Base-by-base conservation (phyloP, 345 rosid species). In the Odontarrhena argentea region DNA sequence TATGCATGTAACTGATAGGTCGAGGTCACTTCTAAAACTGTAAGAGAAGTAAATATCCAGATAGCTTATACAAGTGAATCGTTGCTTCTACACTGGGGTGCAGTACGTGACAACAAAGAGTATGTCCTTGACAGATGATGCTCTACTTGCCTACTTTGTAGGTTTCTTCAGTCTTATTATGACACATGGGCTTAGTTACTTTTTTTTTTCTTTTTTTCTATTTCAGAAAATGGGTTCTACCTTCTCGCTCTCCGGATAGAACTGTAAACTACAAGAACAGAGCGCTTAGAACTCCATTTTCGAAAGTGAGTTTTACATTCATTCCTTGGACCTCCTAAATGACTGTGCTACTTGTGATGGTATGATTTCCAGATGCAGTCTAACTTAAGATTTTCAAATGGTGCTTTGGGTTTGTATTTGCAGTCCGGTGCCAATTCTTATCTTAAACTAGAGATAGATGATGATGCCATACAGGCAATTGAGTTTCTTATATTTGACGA, bases 41-140 rank as follows among this genome's bases (percentile, higher is more conserved):
- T 65, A 30, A 84, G 71, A 34, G 76, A 69, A 74, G 80, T 88
- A 22, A 78, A 81, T 78, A 67, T 94, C 78, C 83, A 85, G 71
- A 81, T 88, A 22, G 73, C 77, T 12, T 71, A 83, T 68, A 63
- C 68, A 55, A 83, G 86, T 56, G 86, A 86, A 61, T 81, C 97
- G 28, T 79, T 94, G 81, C 65, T 87, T 55, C 85, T 94, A 34
- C 99, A 94, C 74, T 94, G 99, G 97, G 99, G 97, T 56, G 96
- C 65, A 13, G 74, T 91, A 68, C 77, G 68, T 28, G 93, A 85
- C 78, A 79, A 70, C 67, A 82, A 78, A 38, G 89, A 79, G 99
- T 94, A 81, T 78, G 91, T 70, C 60, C 50, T 56, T 37, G 55
- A 78, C 41, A 62, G 63, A 15, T 57, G 38, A 25, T 69, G 70